These are phyloP conservation scores for Auricularia sp. DNA, from an alignment of 768 basidiomycete species.

Conservation along the genomic window DNA sequence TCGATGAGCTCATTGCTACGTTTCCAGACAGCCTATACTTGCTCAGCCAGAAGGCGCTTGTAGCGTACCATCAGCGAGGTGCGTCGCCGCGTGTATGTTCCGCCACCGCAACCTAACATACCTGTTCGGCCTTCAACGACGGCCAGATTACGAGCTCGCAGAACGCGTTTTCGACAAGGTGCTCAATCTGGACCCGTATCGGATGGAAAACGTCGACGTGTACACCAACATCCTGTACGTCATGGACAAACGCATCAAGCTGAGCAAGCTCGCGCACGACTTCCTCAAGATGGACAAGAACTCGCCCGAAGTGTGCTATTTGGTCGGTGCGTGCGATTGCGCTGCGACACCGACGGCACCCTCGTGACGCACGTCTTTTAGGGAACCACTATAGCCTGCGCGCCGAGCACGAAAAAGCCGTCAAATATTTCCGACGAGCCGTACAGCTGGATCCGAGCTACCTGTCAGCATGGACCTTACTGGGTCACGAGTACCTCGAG, in stretches of 20 bases:
- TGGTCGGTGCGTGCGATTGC: constrained; percentile 59
- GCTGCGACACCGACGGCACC: no score
- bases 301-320: constrained; percentile 90
- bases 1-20: constrained; percentile 68
- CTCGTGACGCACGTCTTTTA: constrained; percentile 20
- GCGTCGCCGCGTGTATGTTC: constrained; percentile 16
- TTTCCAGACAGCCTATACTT: constrained; percentile 82
- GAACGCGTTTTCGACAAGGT: constrained; percentile 80
- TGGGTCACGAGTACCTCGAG: constrained; percentile 98
- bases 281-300: constrained; percentile 84
- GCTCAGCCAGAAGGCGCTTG: constrained; percentile 76
- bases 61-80: constrained; percentile 88
- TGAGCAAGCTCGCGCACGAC: constrained; percentile 86
- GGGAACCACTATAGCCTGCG: constrained; percentile 97
- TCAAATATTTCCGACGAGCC: constrained; percentile 88
- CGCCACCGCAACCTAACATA: neutral
- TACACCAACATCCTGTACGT: constrained; percentile 97
- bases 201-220: constrained; percentile 91
- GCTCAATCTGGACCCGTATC: constrained; percentile 67
- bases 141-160: constrained; percentile 76
- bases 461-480: constrained; percentile 94
- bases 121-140: constrained; percentile 3
- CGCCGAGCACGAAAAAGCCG: constrained; percentile 89
- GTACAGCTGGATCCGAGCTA: constrained; percentile 93
- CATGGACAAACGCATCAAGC: constrained; percentile 75